Conservation (phyloP, 495 filamentous ascomycete species). For the Penicillium taxi region DNA sequence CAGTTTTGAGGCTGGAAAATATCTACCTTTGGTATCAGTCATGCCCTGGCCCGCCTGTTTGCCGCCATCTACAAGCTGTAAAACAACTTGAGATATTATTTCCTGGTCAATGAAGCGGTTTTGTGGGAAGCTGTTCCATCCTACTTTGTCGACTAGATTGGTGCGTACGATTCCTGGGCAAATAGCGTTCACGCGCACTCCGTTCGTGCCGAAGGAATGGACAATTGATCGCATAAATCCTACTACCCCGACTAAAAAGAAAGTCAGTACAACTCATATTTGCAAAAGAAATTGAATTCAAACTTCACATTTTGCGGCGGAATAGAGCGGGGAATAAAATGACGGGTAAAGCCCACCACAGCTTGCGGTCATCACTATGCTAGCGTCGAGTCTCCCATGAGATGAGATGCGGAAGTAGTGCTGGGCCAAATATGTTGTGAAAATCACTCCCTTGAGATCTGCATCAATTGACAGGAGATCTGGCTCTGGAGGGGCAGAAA, state of each 20-base stretch:
- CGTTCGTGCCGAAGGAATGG: conserved; percentile 5
- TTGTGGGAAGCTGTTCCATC: conserved; percentile 11
- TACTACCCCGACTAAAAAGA: conserved; percentile 10
- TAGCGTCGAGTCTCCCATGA: conserved; percentile 5
- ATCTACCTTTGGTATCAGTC: conserved; percentile 6
- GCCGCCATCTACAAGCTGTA: conserved; percentile 12
- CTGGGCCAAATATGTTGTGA: conserved; percentile 15
- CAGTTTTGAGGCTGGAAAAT: conserved; percentile 4
- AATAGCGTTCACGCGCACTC: conserved; percentile 18
- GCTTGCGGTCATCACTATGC: conserved; percentile 17
- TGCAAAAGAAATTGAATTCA: not conserved
- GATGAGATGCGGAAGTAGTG: conserved; percentile 20
- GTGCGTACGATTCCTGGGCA: conserved; percentile 16
- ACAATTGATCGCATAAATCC: conserved; percentile 20
- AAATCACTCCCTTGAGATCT: conserved; percentile 15
- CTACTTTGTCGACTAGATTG: conserved; percentile 10
- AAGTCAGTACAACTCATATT: not conserved
- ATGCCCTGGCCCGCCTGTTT: conserved; percentile 12
- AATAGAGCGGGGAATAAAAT: conserved; percentile 13
- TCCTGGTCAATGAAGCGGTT: conserved; percentile 9
- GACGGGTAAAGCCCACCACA: conserved; percentile 15
- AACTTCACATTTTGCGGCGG: conserved; percentile 13
- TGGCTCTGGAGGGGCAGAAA: conserved; percentile 12
- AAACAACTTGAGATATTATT: conserved; percentile 5
- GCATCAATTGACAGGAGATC: conserved; percentile 11